A percentile compares a stretch with the other conserved stretches of the same genome.
Evolutionary conservation across 495 filamentous ascomycete species (phyloP).

Genomic region (Daldinia caldariorum): DNA sequence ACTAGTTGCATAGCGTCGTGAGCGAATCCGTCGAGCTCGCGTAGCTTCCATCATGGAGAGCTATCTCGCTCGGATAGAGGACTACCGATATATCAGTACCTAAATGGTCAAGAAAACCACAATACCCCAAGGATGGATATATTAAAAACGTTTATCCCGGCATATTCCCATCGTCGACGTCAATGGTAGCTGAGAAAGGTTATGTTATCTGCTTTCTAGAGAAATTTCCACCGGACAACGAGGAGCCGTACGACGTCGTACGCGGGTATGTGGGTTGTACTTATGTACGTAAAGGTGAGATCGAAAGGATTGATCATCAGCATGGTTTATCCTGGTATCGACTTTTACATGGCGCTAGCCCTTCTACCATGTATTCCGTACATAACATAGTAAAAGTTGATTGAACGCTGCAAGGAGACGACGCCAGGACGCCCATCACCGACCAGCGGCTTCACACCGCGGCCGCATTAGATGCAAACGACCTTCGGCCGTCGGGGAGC

Average conservation of each 20-base stretch:
- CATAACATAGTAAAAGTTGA: constrained; percentile 29
- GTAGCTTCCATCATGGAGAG: constrained; percentile 2
- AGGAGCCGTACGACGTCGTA: constrained; percentile 25
- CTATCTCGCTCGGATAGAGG: constrained; percentile 7
- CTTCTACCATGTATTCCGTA: too few relatives aligned
- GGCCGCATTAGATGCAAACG: constrained; percentile 30
- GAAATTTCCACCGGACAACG: constrained; percentile 6
- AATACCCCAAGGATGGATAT: neutral
- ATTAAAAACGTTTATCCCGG: neutral
- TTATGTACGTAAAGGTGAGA: constrained; percentile 37
- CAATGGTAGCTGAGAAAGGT: too few relatives aligned
- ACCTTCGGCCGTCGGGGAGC: constrained; percentile 22
- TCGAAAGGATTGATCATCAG: constrained; percentile 36
- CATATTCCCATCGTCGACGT: neutral
- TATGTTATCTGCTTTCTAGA: neutral
- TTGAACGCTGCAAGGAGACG: constrained; percentile 35
- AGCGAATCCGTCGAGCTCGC: constrained; percentile 6
- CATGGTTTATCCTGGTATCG: constrained; percentile 39
- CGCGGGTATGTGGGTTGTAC: constrained; percentile 10
- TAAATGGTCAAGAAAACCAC: neutral
- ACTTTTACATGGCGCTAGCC: constrained; percentile 36
- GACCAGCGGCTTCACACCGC: neutral
- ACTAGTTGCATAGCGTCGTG: constrained; percentile 4
- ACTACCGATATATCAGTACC: constrained; percentile 8
- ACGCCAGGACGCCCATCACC: neutral